These are phyloP conservation scores for Ottelia alismoides DNA, from an alignment of 106 monocot genomes.

Conservation along the genomic window DNA sequence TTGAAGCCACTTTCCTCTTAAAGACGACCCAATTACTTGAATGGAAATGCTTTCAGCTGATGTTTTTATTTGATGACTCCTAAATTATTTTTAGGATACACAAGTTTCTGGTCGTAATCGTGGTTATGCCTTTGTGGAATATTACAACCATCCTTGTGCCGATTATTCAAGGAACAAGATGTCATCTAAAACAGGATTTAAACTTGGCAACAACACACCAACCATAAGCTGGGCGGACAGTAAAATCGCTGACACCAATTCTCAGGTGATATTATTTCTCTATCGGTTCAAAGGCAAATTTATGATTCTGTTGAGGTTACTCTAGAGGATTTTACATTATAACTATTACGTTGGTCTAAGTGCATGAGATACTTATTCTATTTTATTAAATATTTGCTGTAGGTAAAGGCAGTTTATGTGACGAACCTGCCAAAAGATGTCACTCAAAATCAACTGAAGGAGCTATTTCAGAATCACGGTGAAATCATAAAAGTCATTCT, in stretches of 20 bases:
- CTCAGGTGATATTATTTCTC: constrained; percentile 39
- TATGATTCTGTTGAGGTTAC: too few species aligned
- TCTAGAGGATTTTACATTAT: not conserved
- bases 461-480: constrained; percentile 80
- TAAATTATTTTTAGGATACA: constrained; percentile 51
- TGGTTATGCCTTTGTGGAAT: constrained; percentile 90
- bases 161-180: constrained; percentile 82
- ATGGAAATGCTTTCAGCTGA: too few species aligned
- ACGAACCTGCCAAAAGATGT: constrained; percentile 88
- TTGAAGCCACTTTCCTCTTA: too few species aligned
- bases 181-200: constrained; percentile 69
- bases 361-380: not conserved
- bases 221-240: constrained; percentile 96
- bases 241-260: constrained; percentile 50
- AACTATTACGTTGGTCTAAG: not conserved
- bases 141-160: constrained; percentile 93
- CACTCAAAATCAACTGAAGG: constrained; percentile 57
- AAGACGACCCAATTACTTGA: too few species aligned
- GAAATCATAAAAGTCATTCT: constrained; percentile 74
- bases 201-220: constrained; percentile 68
- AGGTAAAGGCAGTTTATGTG: constrained; percentile 94
- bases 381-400: not conserved
- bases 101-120: constrained; percentile 53
- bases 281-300: not conserved
- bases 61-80: too few species aligned